Conservation (phyloP, 163 green algal species). For the Volvox carteri region DNA sequence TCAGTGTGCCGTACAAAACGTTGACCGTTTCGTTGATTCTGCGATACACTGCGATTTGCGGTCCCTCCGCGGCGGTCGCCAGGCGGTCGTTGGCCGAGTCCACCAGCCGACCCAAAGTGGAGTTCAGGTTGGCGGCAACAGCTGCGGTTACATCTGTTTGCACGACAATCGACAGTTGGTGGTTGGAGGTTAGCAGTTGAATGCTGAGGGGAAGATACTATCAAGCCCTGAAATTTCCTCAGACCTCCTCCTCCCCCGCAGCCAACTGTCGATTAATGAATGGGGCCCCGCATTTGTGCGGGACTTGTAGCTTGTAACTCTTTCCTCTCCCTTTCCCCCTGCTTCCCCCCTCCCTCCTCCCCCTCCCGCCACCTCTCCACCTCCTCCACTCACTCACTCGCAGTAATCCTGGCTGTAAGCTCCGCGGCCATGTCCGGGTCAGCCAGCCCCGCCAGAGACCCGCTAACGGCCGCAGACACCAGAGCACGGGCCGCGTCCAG, state of each 20-base stretch:
- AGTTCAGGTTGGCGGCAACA: background rate
- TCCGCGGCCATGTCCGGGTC: background rate
- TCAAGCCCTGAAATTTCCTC: no score
- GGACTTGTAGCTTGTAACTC: no score
- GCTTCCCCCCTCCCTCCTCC: background rate
- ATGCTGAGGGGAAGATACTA: no score
- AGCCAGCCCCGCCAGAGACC: background rate
- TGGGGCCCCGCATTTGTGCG: no score
- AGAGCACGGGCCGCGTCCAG: background rate
- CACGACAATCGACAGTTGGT: no score
- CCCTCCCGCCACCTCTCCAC: background rate
- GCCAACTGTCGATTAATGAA: no score
- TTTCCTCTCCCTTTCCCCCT: background rate
- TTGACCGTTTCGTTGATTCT: background rate
- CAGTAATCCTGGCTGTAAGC: background rate
- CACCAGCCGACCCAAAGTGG: background rate
- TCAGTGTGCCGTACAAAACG: background rate
- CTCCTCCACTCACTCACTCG: background rate
- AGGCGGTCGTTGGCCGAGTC: background rate
- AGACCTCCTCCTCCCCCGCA: no score
- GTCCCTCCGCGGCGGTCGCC: background rate
- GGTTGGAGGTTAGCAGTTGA: no score
- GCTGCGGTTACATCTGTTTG: background rate
- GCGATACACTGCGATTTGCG: background rate
- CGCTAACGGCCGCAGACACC: background rate